Evolutionary conservation across 371 early-diverging fungal genomes (phyloP), one percentile per base, ranked within the genome.

Genomic region (Actinomucor elegans): DNA sequence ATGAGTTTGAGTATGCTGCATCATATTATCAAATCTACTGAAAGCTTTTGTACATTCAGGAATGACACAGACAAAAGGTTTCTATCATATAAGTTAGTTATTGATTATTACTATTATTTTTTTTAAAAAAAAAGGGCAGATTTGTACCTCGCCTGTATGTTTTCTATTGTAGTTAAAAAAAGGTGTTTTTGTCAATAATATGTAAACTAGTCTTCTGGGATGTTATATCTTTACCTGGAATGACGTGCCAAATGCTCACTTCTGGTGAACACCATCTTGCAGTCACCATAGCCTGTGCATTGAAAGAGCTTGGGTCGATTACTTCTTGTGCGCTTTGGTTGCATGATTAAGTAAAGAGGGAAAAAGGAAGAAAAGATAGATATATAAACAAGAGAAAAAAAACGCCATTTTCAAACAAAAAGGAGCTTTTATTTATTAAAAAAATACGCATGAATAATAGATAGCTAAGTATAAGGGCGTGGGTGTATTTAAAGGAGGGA

Each of bases 21-120:
- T 80, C 83, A 83, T 83, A 59, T 83, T 83, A 65, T 83, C 83
- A 47, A 77, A 83, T 29, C 83, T 68, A 55, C 80, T 79, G 49
- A 83, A 83, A 45, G 69, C 71, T 32, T 81, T 74, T 47, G 70
- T 65, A 48, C 83, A 83, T 21, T 66, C 71, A 5, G 76, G 61
- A 9, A 80, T 72, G 35, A 83, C 64, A 47, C 83, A 83, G 54
- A 74, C 67, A 66, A 77, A 83, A 3, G 83, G 83, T 64, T 80
- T 83, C 57, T 61, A 41, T 24, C 10, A 17, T 11, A 11, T 21
- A 14, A 23, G 17, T 47, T 10, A 34, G 21, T 18, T 15, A 35
- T 10, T 9, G 23, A 24, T 57, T 17, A 28, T 0, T 31, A 23
- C 10, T 18, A 7, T 8, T 14, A 17, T 48, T 21, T 11, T 14